These are phyloP conservation scores for Pinus albicaulis DNA, from an alignment of 75 land plant genomes.

Conservation along the genomic window DNA sequence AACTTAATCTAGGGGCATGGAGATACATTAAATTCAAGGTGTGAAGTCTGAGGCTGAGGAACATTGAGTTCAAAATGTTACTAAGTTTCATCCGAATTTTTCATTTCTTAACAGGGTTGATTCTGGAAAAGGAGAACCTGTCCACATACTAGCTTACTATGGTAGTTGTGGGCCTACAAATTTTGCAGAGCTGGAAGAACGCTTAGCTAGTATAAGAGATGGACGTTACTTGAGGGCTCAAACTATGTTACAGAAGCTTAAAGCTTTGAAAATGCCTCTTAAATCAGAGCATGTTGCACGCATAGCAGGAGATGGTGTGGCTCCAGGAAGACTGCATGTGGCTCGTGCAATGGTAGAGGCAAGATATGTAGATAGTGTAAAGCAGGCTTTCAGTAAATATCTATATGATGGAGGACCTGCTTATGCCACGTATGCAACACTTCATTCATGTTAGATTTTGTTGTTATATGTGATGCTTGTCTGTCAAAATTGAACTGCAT, in stretches of 20 bases:
- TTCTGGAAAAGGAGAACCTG: slow-evolving; percentile 60
- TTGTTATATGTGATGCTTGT: not conserved
- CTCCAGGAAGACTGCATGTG: slow-evolving; percentile 92
- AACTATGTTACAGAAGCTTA: slow-evolving; percentile 70
- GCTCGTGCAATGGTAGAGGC: slow-evolving; percentile 97
- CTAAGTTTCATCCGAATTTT: not conserved
- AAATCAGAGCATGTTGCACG: slow-evolving; percentile 75
- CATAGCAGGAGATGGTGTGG: slow-evolving; percentile 86
- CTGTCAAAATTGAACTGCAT: not conserved
- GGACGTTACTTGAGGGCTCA: slow-evolving; percentile 81
- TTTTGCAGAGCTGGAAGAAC: slow-evolving; percentile 56
- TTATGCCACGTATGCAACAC: slow-evolving; percentile 58
- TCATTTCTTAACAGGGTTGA: slow-evolving; percentile 26
- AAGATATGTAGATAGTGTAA: slow-evolving; percentile 75
- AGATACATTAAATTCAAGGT: not conserved
- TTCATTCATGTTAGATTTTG: not conserved
- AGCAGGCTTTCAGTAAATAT: slow-evolving; percentile 84
- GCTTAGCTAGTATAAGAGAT: slow-evolving; percentile 64
- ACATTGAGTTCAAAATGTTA: not conserved
- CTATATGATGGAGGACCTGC: slow-evolving; percentile 97
- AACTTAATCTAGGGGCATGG: not conserved
- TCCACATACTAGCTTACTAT: slow-evolving; percentile 91
- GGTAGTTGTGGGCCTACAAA: slow-evolving; percentile 86
- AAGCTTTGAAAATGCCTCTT: slow-evolving; percentile 68
- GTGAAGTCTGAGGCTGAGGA: not conserved